Base-by-base conservation (phyloP, 2,329 filamentous ascomycete genomes). In the Cordyceps javanica region DNA sequence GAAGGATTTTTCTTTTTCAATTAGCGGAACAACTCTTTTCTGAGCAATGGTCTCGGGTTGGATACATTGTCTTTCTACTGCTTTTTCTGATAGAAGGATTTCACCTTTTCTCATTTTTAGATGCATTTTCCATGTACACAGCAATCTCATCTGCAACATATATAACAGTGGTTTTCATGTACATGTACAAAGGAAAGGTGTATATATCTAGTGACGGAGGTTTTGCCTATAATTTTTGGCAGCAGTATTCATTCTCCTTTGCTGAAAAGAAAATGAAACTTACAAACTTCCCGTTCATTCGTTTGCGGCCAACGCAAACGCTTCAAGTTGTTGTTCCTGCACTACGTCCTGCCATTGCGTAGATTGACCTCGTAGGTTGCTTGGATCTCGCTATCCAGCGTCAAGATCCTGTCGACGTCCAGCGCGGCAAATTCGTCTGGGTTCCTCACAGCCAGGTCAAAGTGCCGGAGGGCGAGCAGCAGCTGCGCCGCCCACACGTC, bases 381-480 rank as follows among this genome's bases (percentile, higher is more conserved):
- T 6, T 44, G 28, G 38, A 59, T 55, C 30, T 59, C 57, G 23
- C 30, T 30, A n/a, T 55, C 45, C 3, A 55, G 44, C 5, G 36
- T 49, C 28, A 55, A 25, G 30, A 59, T 59, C 16, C 45, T 46
- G 3, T 39, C 50, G 4, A 55, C 51, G 2, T 66, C 61, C 52
- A 80, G 61, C 2, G 57, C 42, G 10, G 67, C 66, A 78, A 78
- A 81, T 57, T 68, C 70, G 41, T 68, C 67, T 0, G 74, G 74
- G 21, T 72, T 68, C 61, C 75, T 69, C 32, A 73, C 61, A 3
- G 79, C 76, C 51, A 80, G 74, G 1, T 76, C 69, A 60, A 74
- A 82, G 64, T 82, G 77, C 64, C 76, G 81, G 59, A 82, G 62
- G 0, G 79, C 79, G 21, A 82, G 58, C 19, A 80, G 74, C 19